phyloP scores from a whole-genome alignment of 2,329 filamentous ascomycete species.

The Xylariomycetidae sp. region DNA sequence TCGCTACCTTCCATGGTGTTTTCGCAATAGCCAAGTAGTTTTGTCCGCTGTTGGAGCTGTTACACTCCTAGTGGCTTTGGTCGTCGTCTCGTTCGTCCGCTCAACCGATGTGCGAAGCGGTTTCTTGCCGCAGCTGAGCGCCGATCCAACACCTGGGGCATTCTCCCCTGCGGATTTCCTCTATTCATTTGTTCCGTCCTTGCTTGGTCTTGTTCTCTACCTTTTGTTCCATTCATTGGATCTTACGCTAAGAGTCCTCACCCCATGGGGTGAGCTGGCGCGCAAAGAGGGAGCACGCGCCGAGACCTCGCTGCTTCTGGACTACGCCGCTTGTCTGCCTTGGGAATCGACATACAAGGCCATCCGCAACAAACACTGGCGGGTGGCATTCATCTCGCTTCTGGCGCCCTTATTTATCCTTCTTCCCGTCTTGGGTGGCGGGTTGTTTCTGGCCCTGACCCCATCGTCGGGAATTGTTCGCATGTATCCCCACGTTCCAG shows the following conservation, averaged over 20 bases:
- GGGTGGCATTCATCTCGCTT: constrained; percentile 58
- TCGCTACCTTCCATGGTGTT: constrained; percentile 72
- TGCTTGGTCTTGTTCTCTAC: constrained; percentile 63
- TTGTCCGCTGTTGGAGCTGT: constrained; percentile 58
- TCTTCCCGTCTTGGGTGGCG: constrained; percentile 64
- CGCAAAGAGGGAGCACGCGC: constrained; percentile 56
- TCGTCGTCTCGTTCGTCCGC: constrained; percentile 75
- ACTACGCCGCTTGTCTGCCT: constrained; percentile 65
- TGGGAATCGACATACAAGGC: constrained; percentile 56
- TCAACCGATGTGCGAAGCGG: constrained; percentile 60
- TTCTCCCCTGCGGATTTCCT: constrained; percentile 88
- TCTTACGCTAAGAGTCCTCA: constrained; percentile 58
- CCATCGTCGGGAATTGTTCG: constrained; percentile 45
- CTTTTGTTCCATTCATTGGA: constrained; percentile 65
- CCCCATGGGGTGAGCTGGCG: constrained; percentile 63
- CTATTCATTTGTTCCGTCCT: constrained; percentile 70
- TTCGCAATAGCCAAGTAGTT: constrained; percentile 63
- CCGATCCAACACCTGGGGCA: constrained; percentile 54
- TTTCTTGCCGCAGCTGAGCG: constrained; percentile 65
- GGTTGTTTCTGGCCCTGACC: constrained; percentile 70
- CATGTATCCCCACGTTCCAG: constrained; percentile 70
- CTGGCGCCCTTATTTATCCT: constrained; percentile 55
- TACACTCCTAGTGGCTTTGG: constrained; percentile 62
- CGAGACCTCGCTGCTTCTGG: constrained; percentile 60
- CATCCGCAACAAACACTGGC: constrained; percentile 56